Evolutionary conservation across 257 asterid genomes (phyloP), one percentile per base, ranked within the genome.

Genomic region (Lantana camara): DNA sequence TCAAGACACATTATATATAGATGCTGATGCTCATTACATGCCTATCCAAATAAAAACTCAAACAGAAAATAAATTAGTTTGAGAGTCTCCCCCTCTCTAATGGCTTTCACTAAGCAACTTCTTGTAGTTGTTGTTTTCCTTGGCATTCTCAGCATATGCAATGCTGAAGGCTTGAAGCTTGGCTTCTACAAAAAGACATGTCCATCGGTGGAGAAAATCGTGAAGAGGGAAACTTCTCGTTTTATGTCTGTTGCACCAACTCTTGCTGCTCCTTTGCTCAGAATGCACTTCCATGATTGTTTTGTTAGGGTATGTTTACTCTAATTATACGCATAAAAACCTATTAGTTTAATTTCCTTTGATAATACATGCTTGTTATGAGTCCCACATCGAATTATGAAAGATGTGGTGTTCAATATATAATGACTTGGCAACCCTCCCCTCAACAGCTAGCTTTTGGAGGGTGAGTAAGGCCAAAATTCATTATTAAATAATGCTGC

Each of bases 281-380:
- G 95, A 50, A 70, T 89, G 84, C 91, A 84, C 19, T 89, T 84
- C 73, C 97, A 89, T 17, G 97, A 89, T 50, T 89, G 95, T 55
- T 83, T 87, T 67, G 94, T 89, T 55, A 75, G 85, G 79, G 94
- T 87, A 80, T 12, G 73, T 3, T 35, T 35, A 35, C 8, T 40
- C 2, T 27, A 27, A 2, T 2, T 27, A 27, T 27, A 27, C 5
- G 5, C 5, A 27, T 16, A 4, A 7, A 21, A 9, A 47, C 19
- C 13, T 13, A 47, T 47, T 13, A 47, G 19, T 20, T 7, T 38
- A 38, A 5, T 6, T 51, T 52, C 11, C 24, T 50, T 50, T 47
- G 14, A 5, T 10, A 15, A 16, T 48, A 8, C 0, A 5, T n/a
- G n/a, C 1, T 19, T 46, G 23, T 16, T 17, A 16, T 15, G 20